Conservation (phyloP, 805 yeast species). For the Sugiyamaella qingdaonensis region DNA sequence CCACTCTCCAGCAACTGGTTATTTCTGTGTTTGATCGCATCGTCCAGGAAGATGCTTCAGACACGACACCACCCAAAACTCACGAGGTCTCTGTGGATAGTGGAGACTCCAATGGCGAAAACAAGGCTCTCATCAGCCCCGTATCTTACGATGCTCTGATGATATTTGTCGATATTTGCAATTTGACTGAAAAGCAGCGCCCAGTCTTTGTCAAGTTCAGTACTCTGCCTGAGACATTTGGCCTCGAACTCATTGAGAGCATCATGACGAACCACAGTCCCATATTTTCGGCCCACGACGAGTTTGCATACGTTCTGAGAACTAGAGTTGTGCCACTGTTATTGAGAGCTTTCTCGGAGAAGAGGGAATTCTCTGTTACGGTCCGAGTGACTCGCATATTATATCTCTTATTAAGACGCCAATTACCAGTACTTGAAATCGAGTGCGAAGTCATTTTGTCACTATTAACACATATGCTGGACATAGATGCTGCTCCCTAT, state of each 20-base stretch:
- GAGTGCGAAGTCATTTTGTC: conserved; percentile 83
- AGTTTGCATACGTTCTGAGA: conserved; percentile 62
- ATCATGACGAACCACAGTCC: conserved; percentile 59
- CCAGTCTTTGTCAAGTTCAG: conserved; percentile 50
- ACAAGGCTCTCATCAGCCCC: conserved; percentile 43
- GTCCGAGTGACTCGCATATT: conserved; percentile 75
- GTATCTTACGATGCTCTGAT: conserved; percentile 65
- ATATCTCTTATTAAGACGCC: conserved; percentile 56
- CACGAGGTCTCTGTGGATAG: conserved; percentile 41
- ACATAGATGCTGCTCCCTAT: conserved; percentile 49
- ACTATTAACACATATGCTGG: conserved; percentile 65
- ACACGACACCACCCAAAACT: conserved; percentile 9
- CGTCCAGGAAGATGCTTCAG: conserved; percentile 37
- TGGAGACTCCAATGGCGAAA: conserved; percentile 29
- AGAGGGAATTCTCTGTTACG: conserved; percentile 60
- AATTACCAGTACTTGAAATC: conserved; percentile 56
- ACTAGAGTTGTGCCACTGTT: conserved; percentile 71
- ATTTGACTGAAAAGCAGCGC: conserved; percentile 53
- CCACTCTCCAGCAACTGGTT: conserved; percentile 83
- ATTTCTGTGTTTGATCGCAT: conserved; percentile 72
- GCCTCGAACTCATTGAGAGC: conserved; percentile 80
- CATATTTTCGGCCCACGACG: conserved; percentile 55
- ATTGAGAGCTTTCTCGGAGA: conserved; percentile 57
- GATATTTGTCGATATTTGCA: conserved; percentile 69
- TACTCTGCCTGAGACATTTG: conserved; percentile 57